Evolutionary conservation across 352 stramenopile species (phyloP), one percentile per base, ranked within the genome.

Genomic region (Thraustochytrium sp.): DNA sequence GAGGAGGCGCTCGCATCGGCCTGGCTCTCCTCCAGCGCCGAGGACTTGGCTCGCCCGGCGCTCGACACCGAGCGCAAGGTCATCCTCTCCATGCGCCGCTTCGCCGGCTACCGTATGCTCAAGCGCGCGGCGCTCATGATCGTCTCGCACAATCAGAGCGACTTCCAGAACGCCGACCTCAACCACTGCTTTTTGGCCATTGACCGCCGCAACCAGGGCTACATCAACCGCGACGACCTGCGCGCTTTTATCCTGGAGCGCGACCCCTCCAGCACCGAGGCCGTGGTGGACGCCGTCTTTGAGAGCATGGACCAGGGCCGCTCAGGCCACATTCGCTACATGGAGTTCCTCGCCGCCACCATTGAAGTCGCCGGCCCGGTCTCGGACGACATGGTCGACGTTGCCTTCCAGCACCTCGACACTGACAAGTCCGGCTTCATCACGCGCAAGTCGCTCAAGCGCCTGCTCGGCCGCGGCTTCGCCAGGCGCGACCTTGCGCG

Each of bases 401-500:
- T n/a, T 8, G 75, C 75, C 5, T 84, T 84, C 34, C 34, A 84
- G n/a, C 75, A 84, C 44, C 49, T 84, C 21, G 59, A 84, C n/a
- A 38, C 26, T 0, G 56, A 84, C 31, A 16, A 63, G 21, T 37
- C n/a, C 23, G 75, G 75, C 18, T 31, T 34, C 31, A 83, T 84
- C 2, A 83, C 75, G 26, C 55, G 36, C 38, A 84, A 80, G 31
- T 63, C 40, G 29, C n/a, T 84, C 4, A 83, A 75, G 18, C 29
- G 40, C 3, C 26, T 84, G n/a, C 75, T 84, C 38, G 75, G 75
- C 44, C n/a, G 31, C 9, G 55, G 55, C 31, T 84, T 36, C 42
- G 36, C 59, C 18, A 48, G 46, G 34, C 59, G 49, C 13, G 75
- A 84, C 23, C 18, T 84, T 11, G 61, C 49, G n/a, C 26, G 40